Base-by-base conservation (phyloP, 129 eudicot genomes). In the Dittrichia graveolens region DNA sequence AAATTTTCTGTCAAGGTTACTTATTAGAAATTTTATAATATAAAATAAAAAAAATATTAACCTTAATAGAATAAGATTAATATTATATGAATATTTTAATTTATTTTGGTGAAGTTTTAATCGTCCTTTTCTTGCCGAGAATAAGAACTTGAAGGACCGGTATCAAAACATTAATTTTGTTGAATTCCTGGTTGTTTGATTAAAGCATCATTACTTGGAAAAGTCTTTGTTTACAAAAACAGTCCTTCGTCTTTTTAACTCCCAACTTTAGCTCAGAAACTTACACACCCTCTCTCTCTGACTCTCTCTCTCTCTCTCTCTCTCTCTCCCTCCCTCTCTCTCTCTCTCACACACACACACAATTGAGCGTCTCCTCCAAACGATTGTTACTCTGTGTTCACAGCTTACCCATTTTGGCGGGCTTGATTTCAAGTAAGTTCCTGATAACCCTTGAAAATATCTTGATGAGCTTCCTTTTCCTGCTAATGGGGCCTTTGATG, bases 401-500 rank as follows among this genome's bases (percentile, higher is more conserved):
- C 68, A 73, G 43, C 15, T 72, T 38, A 35, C 57, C 57, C 18
- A 45, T 18, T 42, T 12, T 56, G 3, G 43, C 18, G 35, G 43
- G 8, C 68, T 72, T 45, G 19, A 61, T 61, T 75, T 75, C 79
- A 65, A 65, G 79, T 65, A 54, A 65, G 67, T 55, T 44, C 39
- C 19, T 64, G 12, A 4, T 2, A 63, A 12, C 52, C 71, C 44
- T 74, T 62, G 41, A 43, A 57, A 34, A 47, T 60, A 5, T 47
- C 44, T 13, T 35, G 6, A 69, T 39, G 4, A 7, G 7, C 37
- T 68, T 14, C 62, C 12, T 8, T 40, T 55, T 42, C 24, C 41
- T 5, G 67, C 67, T 45, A 46, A 53, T 53, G 54, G 34, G 40
- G n/a, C n/a, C 59, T 3, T 67, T 8, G 24, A 34, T 65, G 61